phyloP scores from a whole-genome alignment of 805 yeast species.

The Barnettozyma pratensis region DNA sequence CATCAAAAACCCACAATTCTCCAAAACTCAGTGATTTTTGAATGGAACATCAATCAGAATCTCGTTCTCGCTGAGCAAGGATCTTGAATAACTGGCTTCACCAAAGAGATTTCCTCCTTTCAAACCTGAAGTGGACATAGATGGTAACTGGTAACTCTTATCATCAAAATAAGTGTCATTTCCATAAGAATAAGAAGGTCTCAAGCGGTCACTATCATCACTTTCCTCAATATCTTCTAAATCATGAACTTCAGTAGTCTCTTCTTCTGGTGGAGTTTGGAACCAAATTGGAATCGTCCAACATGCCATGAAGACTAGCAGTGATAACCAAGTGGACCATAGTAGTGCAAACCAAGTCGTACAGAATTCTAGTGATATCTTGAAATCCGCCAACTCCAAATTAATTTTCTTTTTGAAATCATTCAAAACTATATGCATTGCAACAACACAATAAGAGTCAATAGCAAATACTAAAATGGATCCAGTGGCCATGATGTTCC shows the following conservation, averaged over 20 bases:
- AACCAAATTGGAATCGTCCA: slow-evolving; percentile 51
- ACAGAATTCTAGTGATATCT: slow-evolving; percentile 41
- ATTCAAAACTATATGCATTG: slow-evolving; percentile 29
- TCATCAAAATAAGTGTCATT: background rate
- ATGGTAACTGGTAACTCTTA: background rate
- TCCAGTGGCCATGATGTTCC: slow-evolving; percentile 33
- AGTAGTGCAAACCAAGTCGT: slow-evolving; percentile 34
- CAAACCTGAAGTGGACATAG: background rate
- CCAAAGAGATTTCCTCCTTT: background rate
- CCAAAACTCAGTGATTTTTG: background rate
- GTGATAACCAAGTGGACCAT: slow-evolving; percentile 32
- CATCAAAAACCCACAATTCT: background rate
- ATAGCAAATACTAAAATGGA: slow-evolving; percentile 32
- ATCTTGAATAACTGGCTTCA: background rate
- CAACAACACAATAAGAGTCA: slow-evolving; percentile 27
- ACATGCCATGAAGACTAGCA: slow-evolving; percentile 14
- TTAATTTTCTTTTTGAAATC: slow-evolving; percentile 6
- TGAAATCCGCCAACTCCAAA: slow-evolving; percentile 38
- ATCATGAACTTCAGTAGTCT: background rate
- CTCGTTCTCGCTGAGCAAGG: background rate
- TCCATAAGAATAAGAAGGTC: too few relatives aligned
- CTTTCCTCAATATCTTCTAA: background rate
- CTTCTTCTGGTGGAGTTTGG: slow-evolving; percentile 35
- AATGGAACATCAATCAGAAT: slow-evolving; percentile 4
- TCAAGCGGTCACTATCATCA: background rate